Base-by-base conservation (phyloP, 1,139 yeast species). In the Keqinozyma sinolaborantium region DNA sequence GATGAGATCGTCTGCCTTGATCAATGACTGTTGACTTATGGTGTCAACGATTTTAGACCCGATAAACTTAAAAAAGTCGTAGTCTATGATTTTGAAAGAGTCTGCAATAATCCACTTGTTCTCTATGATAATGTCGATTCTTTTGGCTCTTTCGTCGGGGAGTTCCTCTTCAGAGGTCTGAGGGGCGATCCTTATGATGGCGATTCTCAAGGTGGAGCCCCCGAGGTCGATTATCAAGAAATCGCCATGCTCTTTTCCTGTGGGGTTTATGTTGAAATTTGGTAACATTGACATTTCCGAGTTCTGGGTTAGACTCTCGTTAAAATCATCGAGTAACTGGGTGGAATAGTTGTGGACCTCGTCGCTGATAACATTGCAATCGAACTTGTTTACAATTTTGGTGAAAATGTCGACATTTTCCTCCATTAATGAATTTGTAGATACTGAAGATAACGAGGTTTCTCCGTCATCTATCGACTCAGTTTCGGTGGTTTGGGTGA, bases 191-290 rank as follows among this genome's bases (percentile, higher is more conserved):
- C 56, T 50, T n/a, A 74, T 57, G n/a, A 70, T 60, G 2, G 76
- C 67, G 4, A 72, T 57, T 28, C 79, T 56, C 27, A 74, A 53
- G 2, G 79, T 74, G 4, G 77, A 67, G 1, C 82, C 82, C 5
- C 82, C 82, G 34, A 76, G 51, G 44, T 76, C 82, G 18, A 76
- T 58, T 23, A 66, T 73, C 40, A 75, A 53, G 38, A 45, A 70
- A 25, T 56, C 55, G 3, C 80, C 80, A 19, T 29, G 31, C 41
- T 71, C 76, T 3, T 51, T 31, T 3, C 75, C 74, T 2, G 64
- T 58, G 14, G 79, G 74, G 21, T 48, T 43, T 20, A 64, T 57
- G 32, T 65, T 58, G 41, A 52, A 60, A 34, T 70, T 69, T 9
- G 78, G 74, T 23, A 74, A 51, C 79, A 75, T 72, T 13, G 75